Conservation (phyloP, 768 basidiomycete genomes). For the Lactarius hengduanensis region DNA sequence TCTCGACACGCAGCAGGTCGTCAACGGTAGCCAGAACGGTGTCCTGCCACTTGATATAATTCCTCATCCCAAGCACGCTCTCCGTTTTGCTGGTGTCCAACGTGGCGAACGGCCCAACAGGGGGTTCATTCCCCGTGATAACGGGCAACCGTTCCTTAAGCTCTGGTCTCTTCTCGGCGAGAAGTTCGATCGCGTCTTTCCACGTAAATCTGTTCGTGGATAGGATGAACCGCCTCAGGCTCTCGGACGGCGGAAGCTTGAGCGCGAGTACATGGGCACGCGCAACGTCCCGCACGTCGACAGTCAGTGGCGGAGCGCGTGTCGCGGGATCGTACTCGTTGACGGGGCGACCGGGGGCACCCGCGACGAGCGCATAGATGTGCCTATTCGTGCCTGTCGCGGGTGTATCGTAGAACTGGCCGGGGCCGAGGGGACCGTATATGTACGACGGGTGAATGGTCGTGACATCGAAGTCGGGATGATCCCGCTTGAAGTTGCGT, state of each 20-base stretch:
- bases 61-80: conserved; percentile 13
- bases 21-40: conserved; percentile 24
- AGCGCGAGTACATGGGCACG: conserved; percentile 35
- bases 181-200: conserved; percentile 31
- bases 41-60: conserved; percentile 24
- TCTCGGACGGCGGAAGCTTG: neutral
- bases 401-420: conserved; percentile 27
- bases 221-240: conserved; percentile 31
- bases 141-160: conserved; percentile 31
- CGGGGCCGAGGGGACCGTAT: conserved; percentile 32
- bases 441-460: conserved; percentile 36
- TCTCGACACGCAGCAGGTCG: conserved; percentile 23
- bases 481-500: conserved; percentile 32
- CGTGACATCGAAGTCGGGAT: conserved; percentile 33
- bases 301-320: conserved; percentile 28
- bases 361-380: conserved; percentile 32
- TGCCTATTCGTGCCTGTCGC: conserved; percentile 31
- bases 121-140: conserved; percentile 13
- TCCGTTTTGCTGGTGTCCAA: conserved; percentile 10
- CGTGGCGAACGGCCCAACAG: neutral
- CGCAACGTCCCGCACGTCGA: conserved; percentile 38
- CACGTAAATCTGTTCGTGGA: conserved; percentile 32
- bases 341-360: conserved; percentile 25
- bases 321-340: conserved; percentile 21
- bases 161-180: conserved; percentile 31